Conservation (phyloP, 192 early-diverging fungal species). For the Phlyctochytrium planicorne region DNA sequence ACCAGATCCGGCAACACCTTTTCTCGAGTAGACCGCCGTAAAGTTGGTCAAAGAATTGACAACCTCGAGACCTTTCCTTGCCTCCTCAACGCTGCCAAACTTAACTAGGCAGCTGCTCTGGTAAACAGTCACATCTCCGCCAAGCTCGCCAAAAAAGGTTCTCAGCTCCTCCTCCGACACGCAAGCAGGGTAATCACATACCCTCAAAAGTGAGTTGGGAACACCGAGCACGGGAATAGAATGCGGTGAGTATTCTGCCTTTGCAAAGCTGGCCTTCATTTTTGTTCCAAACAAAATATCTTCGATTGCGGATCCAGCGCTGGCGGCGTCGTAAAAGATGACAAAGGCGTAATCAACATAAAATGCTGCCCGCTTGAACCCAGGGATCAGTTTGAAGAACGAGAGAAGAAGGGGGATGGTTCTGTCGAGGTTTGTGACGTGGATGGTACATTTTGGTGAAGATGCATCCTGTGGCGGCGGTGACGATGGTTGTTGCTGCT, state of each 20-base stretch:
- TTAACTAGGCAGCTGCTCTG: constrained; percentile 44
- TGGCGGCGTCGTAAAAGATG: constrained; percentile 37
- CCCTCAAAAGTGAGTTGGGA: constrained; percentile 42
- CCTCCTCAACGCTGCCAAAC: constrained; percentile 31
- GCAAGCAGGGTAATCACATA: constrained; percentile 45
- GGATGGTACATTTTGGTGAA: constrained; percentile 47
- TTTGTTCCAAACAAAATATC: constrained; percentile 49
- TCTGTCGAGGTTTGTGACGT: constrained; percentile 48
- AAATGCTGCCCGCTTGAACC: constrained; percentile 47
- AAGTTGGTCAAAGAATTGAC: constrained; percentile 46
- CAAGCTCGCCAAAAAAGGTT: constrained; percentile 33
- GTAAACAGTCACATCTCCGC: constrained; percentile 44
- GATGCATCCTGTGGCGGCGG: no score
- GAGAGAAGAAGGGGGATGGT: constrained; percentile 32
- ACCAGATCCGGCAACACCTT: constrained; percentile 27
- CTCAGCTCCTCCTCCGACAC: constrained; percentile 40
- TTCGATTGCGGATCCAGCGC: constrained; percentile 44
- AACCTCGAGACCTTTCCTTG: constrained; percentile 35
- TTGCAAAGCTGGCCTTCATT: constrained; percentile 51
- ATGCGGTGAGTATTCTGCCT: constrained; percentile 48
- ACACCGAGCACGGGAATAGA: constrained; percentile 36
- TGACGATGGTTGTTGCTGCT: constrained; percentile 10
- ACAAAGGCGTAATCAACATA: constrained; percentile 56
- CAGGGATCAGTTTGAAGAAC: constrained; percentile 36
- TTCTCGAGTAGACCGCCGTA: constrained; percentile 49